phyloP scores from a whole-genome alignment of 805 yeast genomes.

The Barnettozyma sp. region DNA sequence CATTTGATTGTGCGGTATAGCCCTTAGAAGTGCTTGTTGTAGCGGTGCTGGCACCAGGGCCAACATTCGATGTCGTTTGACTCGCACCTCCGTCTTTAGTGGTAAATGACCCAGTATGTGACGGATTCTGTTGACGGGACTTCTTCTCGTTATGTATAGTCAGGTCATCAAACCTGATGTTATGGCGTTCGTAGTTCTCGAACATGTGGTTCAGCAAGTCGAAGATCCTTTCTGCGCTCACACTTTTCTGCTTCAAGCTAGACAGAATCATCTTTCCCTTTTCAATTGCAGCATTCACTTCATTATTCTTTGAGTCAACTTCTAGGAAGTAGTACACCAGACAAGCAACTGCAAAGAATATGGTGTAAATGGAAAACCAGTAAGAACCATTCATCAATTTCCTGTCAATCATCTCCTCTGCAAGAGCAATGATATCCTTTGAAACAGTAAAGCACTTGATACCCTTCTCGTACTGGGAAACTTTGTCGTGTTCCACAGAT shows the following conservation, averaged over 20 bases:
- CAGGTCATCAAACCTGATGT: slow-evolving; percentile 39
- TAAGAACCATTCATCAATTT: slow-evolving; percentile 77
- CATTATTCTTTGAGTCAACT: slow-evolving; percentile 40
- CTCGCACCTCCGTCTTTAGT: neutral
- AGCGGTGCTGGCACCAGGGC: no score
- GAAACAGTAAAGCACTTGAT: slow-evolving; percentile 82
- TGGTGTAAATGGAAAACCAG: slow-evolving; percentile 91
- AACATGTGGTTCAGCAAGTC: slow-evolving; percentile 69
- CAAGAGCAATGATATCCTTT: slow-evolving; percentile 68
- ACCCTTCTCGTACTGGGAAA: slow-evolving; percentile 60
- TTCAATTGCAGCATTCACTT: slow-evolving; percentile 64
- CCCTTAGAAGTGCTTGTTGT: no score
- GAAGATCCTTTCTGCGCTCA: slow-evolving; percentile 75
- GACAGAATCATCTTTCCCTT: slow-evolving; percentile 69
- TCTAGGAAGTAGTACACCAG: slow-evolving; percentile 59
- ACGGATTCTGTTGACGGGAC: neutral
- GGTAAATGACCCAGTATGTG: slow-evolving; percentile 34
- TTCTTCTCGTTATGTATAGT: slow-evolving; percentile 6
- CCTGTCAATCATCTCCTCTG: slow-evolving; percentile 70
- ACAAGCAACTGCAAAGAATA: slow-evolving; percentile 89
- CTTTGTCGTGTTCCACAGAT: slow-evolving; percentile 10
- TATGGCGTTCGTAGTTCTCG: slow-evolving; percentile 68
- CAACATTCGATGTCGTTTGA: no score
- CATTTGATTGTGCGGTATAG: no score
- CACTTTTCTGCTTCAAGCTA: slow-evolving; percentile 61